Base-by-base conservation (phyloP, 106 monocot species). In the Acorus gramineus region DNA sequence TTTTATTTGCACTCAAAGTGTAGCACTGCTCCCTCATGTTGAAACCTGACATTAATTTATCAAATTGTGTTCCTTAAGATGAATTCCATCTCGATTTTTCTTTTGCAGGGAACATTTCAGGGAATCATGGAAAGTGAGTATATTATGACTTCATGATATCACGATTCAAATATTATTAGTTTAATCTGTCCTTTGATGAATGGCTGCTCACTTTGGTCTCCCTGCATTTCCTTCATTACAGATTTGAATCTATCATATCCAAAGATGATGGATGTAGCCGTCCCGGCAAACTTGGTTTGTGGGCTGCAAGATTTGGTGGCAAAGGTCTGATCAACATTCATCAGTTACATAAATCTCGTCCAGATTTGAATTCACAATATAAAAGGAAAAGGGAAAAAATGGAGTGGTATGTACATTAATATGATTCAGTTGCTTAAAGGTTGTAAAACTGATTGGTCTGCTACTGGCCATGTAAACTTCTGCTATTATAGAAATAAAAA, bases 181-280 rank as follows among this genome's bases (percentile, higher is more conserved):
- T 14, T 6, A 42, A 12, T 43, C 9, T 45, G 13, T 5, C 2
- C 6, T 5, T 12, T 50, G 50, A 63, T 49, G 7, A 50, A 49
- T 49, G 28, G 28, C 28, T 28, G 28, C 28, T 12, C 43, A 49
- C 59, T 64, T 65, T 13, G 3, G 6, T 61, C 9, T n/a, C n/a
- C 50, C 7, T 52, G 51, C 49, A 46, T 44, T 7, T 9, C 50
- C 43, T 53, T 45, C 11, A 59, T 6, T 50, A 7, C 70, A 90
- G 90, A 83, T 81, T 70, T 90, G 58, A 83, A 86, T 49, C 71
- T 92, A 64, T 52, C 84, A 44, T 92, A 92, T 62, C 92, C 92
- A 11, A 92, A 85, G 82, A 82, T 92, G 92, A 92, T 92, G 2
- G 85, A 87, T 70, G 77, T 85, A 2, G 84, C 92, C 8, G 85